phyloP scores from a whole-genome alignment of 129 eudicot genomes.

The Escallonia herrerae region DNA sequence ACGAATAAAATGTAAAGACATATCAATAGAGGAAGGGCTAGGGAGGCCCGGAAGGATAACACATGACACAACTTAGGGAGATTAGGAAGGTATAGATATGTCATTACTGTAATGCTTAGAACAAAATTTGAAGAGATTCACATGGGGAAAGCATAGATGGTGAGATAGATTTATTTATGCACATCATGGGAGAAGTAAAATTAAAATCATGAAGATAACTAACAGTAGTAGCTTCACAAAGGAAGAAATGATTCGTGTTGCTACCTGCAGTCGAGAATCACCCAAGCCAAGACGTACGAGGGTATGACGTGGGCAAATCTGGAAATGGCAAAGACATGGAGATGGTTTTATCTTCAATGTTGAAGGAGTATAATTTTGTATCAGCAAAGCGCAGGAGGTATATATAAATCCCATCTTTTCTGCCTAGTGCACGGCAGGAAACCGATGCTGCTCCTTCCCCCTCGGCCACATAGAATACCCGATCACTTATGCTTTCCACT shows the following conservation, averaged over 20 bases:
- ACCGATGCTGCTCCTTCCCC: not conserved
- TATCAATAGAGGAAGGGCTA: not conserved
- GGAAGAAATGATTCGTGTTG: not conserved
- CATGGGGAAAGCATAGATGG: no score
- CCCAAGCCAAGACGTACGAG: not conserved
- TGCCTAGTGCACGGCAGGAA: constrained; percentile 2
- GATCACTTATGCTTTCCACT: constrained; percentile 3
- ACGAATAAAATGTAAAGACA: not conserved
- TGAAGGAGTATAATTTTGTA: constrained; percentile 4
- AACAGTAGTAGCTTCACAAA: no score
- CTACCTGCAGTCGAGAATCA: constrained; percentile 13
- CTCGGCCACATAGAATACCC: constrained; percentile 6
- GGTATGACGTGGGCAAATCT: not conserved
- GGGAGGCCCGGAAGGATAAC: not conserved
- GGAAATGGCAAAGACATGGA: constrained; percentile 5
- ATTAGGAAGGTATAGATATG: no score
- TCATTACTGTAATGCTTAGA: no score
- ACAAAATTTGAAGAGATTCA: no score
- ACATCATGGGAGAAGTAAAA: no score
- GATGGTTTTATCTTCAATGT: constrained; percentile 8
- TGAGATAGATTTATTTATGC: no score
- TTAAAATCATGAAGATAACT: no score
- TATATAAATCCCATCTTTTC: constrained; percentile 11
- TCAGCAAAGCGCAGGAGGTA: not conserved
- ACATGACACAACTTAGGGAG: not conserved